Conservation (phyloP, 192 early-diverging fungal species). For the Linnemannia hyalina region DNA sequence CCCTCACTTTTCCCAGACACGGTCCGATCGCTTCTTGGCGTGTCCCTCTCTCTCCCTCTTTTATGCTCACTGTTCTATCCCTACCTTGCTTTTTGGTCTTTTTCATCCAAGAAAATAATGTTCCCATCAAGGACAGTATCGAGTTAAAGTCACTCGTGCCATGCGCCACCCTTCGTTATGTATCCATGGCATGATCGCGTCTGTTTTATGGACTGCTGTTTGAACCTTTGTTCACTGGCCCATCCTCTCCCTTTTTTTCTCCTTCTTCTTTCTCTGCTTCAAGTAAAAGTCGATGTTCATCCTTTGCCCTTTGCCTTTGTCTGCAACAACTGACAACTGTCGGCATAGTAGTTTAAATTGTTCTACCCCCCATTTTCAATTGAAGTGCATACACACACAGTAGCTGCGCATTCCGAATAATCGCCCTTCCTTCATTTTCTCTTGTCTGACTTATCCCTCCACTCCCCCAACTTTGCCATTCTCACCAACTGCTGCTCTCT, state of each 20-base stretch:
- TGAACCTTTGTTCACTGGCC: no score
- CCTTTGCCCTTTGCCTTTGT: neutral
- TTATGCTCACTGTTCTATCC: no score
- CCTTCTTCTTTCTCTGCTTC: no score
- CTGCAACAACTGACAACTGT: neutral
- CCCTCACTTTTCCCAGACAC: neutral
- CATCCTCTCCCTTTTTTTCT: no score
- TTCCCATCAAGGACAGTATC: no score
- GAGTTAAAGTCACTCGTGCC: no score
- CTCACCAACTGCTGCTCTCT: neutral
- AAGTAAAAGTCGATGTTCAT: neutral
- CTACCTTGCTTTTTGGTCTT: no score
- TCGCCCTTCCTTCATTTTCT: neutral
- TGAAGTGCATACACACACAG: neutral
- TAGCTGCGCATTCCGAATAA: neutral
- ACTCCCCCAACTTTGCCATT: neutral
- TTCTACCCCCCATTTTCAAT: neutral
- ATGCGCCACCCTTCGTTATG: no score
- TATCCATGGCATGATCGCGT: no score
- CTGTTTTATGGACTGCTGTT: no score
- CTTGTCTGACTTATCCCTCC: neutral
- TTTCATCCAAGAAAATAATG: no score
- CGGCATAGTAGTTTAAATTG: neutral
- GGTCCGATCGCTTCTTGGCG: slow-evolving; percentile 4
- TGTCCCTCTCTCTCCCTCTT: neutral